A percentile compares a stretch with the other conserved stretches of the same genome.
Conservation (phyloP, 164 flowering plant genomes). For the Vitis vinifera region ASM3070453v1 NC_081822.1:34791001-34791500, state of each 20-base stretch:
- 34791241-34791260: too few species aligned
- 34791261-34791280: not conserved
- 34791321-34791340: not conserved
- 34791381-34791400: too few species aligned
- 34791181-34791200: too few species aligned
- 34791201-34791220: too few species aligned
- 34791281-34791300: not conserved
- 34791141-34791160: not conserved
- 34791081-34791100: not conserved
- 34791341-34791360: not conserved
- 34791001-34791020: not conserved
- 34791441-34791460: not conserved
- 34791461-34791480: not conserved
- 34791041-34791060: not conserved
- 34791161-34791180: too few species aligned
- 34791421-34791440: not conserved
- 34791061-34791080: not conserved
- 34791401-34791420: not conserved
- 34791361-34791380: not conserved
- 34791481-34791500: not conserved
- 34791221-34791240: too few species aligned
- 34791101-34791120: not conserved
- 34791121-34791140: not conserved
- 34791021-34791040: not conserved
- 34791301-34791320: not conserved